Percentiles rank a stretch among this genome's conserved stretches.
These are phyloP conservation scores for Gilbertella persicaria DNA, from an alignment of 371 early-diverging fungal species.

Conservation along the genomic window DNA sequence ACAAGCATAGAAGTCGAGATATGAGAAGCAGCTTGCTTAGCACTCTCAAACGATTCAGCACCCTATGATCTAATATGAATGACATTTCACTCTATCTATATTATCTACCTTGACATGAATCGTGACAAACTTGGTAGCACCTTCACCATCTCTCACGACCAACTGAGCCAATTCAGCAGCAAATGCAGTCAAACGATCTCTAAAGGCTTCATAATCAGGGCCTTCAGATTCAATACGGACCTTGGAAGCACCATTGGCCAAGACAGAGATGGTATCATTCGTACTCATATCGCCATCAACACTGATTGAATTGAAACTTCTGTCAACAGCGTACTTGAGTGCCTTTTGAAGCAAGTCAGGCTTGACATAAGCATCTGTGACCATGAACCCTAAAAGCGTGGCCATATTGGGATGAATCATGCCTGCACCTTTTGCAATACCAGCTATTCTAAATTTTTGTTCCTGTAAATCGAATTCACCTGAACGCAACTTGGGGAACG, in stretches of 20 bases:
- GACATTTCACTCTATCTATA: not conserved
- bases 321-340: conserved; percentile 77
- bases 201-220: conserved; percentile 70
- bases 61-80: conserved; percentile 45
- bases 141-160: conserved; percentile 94
- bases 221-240: conserved; percentile 48
- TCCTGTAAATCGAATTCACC: conserved; percentile 57
- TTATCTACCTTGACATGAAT: conserved; percentile 73
- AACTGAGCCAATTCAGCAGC: conserved; percentile 83
- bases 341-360: conserved; percentile 70
- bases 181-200: conserved; percentile 74
- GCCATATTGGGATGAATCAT: conserved; percentile 97
- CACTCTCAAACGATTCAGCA: conserved; percentile 71
- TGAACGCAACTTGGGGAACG: conserved; percentile 88
- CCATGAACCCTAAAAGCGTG: conserved; percentile 84
- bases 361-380: conserved; percentile 80
- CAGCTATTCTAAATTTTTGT: conserved; percentile 75
- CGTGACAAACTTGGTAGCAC: conserved; percentile 96
- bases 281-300: conserved; percentile 97
- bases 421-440: conserved; percentile 95
- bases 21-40: conserved; percentile 82
- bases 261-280: conserved; percentile 88
- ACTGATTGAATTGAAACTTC: conserved; percentile 92
- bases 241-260: conserved; percentile 84
- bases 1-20: conserved; percentile 91